Base-by-base conservation (phyloP, 208 protist genomes). In the Trypanosoma mega region DNA sequence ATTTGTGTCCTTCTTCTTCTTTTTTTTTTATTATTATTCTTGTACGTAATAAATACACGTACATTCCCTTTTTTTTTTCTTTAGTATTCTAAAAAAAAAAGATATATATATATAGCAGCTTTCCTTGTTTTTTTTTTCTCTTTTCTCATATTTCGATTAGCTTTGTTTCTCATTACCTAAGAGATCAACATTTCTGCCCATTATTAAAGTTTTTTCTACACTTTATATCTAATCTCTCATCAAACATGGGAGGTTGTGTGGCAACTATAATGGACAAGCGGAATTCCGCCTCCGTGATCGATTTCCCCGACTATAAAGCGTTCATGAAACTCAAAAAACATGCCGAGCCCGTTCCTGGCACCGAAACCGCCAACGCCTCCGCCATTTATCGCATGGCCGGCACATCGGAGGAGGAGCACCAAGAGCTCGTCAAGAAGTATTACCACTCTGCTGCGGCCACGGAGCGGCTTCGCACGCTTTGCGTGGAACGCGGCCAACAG, bases 321-420 rank as follows among this genome's bases (percentile, higher is more conserved):
- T 93, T 78, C 53, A 54, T 18, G 37, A 2, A 27, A 48, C 82
- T 86, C 37, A 74, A 72, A 34, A 55, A 67, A 1, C 78, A 88
- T 53, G 37, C 63, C 20, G 21, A 67, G 14, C 41, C 73, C 11
- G 63, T 85, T 43, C 54, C 61, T 18, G 76, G 67, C 20, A 87
- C 68, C 4, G 79, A 78, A 33, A 47, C 14, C 21, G 48, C 18
- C 3, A 64, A 81, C 50, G 74, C 63, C 44, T 90, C 85, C 1
- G 26, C 68, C 14, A 84, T 88, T 33, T 93, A 90, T 50, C 76
- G 78, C 60, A 88, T 87, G 77, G 50, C 65, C 12, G 83, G 79
- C 14, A 80, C 64, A 0, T 68, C 63, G 30, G 58, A 81, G 16
- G 73, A 76, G 9, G 72, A 85, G 37, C 70, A 85, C 44, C 48